Evolutionary conservation across 2,329 filamentous ascomycete species (phyloP).

Genomic region (Corinectria fuckeliana): DNA sequence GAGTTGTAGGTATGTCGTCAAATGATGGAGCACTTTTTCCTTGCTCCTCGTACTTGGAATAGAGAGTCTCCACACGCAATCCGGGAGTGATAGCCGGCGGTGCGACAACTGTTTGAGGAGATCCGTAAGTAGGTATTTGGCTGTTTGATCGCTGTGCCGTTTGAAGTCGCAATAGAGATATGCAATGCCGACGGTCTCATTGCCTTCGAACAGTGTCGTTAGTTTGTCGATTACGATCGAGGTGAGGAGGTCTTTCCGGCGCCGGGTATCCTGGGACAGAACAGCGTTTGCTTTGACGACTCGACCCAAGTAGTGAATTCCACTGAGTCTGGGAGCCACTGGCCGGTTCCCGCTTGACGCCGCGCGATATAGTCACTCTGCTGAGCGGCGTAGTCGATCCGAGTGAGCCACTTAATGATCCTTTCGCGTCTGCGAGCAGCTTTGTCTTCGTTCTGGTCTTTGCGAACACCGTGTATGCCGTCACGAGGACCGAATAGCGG

Average conservation of each 20-base stretch:
- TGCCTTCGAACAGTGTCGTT: too few relatives aligned
- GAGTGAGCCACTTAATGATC: neutral
- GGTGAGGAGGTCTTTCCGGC: too few relatives aligned
- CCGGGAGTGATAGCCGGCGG: neutral
- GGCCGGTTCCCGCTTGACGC: neutral
- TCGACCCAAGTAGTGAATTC: neutral
- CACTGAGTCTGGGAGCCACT: neutral
- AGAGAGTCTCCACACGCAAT: neutral
- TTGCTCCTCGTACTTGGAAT: too few relatives aligned
- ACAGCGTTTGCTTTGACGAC: neutral
- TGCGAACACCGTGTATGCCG: too few relatives aligned
- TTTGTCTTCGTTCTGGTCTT: too few relatives aligned
- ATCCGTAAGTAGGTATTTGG: conserved; percentile 35
- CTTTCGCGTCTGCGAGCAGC: neutral
- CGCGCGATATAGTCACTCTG: neutral
- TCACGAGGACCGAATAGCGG: too few relatives aligned
- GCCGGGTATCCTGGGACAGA: neutral
- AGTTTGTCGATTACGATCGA: too few relatives aligned
- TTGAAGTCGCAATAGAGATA: neutral
- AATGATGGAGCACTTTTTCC: too few relatives aligned
- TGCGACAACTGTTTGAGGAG: conserved; percentile 43
- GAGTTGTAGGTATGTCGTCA: conserved; percentile 4
- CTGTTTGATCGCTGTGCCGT: conserved; percentile 28
- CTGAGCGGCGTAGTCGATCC: neutral
- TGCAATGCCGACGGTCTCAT: too few relatives aligned